Base-by-base conservation (phyloP, 208 protist species). In the Phytomonas sp. region DNA sequence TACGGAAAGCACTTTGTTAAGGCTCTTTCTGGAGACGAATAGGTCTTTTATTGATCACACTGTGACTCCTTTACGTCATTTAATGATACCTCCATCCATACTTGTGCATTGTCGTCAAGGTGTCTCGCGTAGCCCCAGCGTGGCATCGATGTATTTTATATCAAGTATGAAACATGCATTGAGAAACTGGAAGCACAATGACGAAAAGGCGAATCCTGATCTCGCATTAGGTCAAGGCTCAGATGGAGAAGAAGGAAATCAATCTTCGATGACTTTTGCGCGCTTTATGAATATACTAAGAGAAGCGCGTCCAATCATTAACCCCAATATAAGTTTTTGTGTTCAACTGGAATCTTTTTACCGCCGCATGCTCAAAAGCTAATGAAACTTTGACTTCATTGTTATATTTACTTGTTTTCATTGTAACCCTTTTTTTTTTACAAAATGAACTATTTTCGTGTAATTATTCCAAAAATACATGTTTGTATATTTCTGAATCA, bases 21-120 rank as follows among this genome's bases (percentile, higher is more conserved):
- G 16, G 37, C 19, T n/a, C 7, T 60, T 65, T 19, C 23, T 60
- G 11, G 19, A 65, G 23, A 65, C 16, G 16, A 1, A 0, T 23
- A 45, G 23, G 61, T 65, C 36, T 14, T 65, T 65, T 26, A 65
- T 60, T 0, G 37, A 37, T 29, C 61, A 65, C 36, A 60, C 7
- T n/a, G 26, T 56, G 4, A 30, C 37, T 19, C 42, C 23, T 14
- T 31, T 33, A 8, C 49, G 37, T 49, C 12, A 37, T 56, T 49
- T 69, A 40, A n/a, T 37, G 23, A 40, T n/a, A 19, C 30, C 65
- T 29, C 33, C 65, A 49, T 30, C 30, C 7, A 49, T 69, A 33
- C 65, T 96, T n/a, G 83, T 96, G 42, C 91, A 96, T 70, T 96
- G 91, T 64, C 61, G 84, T 42, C 78, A 86, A 36, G 91, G 91